Conservation (phyloP, 75 land plant species). For the Pinus albicaulis region DNA sequence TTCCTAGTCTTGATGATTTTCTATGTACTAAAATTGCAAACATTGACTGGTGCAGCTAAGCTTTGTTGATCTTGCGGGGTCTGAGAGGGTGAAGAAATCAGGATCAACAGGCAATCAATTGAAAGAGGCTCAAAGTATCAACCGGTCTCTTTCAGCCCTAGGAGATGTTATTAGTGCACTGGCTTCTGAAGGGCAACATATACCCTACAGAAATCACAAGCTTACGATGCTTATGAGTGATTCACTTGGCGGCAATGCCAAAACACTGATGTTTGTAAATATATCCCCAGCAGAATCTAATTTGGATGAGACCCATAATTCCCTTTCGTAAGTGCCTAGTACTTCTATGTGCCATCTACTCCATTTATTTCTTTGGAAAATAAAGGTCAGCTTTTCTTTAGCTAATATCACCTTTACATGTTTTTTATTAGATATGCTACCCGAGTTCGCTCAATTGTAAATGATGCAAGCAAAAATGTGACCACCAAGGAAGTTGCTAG, state of each 20-base stretch:
- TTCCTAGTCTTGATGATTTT: background rate
- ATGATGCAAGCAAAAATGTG: slow-evolving; percentile 88
- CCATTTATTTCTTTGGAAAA: background rate
- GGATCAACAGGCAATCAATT: slow-evolving; percentile 85
- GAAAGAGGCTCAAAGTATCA: slow-evolving; percentile 99
- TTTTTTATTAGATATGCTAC: slow-evolving; percentile 91
- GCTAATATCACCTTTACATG: background rate
- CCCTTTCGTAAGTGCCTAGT: slow-evolving; percentile 75
- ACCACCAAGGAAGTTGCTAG: slow-evolving; percentile 83
- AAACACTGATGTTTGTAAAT: slow-evolving; percentile 99
- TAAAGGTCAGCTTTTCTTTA: background rate
- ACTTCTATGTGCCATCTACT: slow-evolving; percentile 33
- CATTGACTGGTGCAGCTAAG: slow-evolving; percentile 64
- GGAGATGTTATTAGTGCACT: slow-evolving; percentile 98
- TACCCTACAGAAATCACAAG: slow-evolving; percentile 97
- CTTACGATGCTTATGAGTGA: slow-evolving; percentile 99
- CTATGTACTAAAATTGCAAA: background rate
- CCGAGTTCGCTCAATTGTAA: slow-evolving; percentile 88
- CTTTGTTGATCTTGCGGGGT: slow-evolving; percentile 99
- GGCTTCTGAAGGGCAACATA: slow-evolving; percentile 77
- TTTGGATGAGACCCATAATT: slow-evolving; percentile 94
- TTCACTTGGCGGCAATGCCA: slow-evolving; percentile 99
- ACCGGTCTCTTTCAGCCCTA: slow-evolving; percentile 94
- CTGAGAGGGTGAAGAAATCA: slow-evolving; percentile 98
- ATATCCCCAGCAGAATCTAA: slow-evolving; percentile 96